Base-by-base conservation (phyloP, 202 grass and related monocot genomes). In the Musa balbisiana region DNA sequence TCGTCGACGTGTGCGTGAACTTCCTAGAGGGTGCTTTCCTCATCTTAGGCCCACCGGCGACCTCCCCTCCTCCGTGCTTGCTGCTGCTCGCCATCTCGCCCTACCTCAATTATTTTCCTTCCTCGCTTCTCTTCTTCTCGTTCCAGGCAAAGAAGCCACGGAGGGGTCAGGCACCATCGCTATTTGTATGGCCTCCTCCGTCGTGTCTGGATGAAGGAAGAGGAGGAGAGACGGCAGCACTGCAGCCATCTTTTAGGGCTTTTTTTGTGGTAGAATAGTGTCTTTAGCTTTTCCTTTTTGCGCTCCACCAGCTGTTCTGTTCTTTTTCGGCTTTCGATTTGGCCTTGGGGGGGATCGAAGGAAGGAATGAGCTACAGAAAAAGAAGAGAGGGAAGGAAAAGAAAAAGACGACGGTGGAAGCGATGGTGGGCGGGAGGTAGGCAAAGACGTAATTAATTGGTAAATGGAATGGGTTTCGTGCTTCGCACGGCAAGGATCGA, bases 1-100 rank as follows among this genome's bases (percentile, higher is more conserved):
- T 89, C 55, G 92, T 87, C 77, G 12, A 43, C 55, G 49, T 62
- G 33, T 85, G 80, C 52, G 84, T 87, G 70, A 74, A 71, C 59
- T 49, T 64, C 77, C 89, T 84, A 51, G 75, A 89, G 12, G 63
- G 11, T 69, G 56, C 10, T 24, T 75, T 79, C 23, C 3, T 3
- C 75, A 80, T 1, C 73, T 15, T 16, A 14, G 22, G 49, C 16
- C 17, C 49, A 10, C 19, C 23, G 10, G 1, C 17, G 21, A 11
- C 22, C 13, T 58, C 72, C 53, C 72, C 72, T 12, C 71, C 9
- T 67, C 12, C 70, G n/a, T 78, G 55, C 20, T 62, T 74, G 76
- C 67, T 2, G 29, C 63, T 71, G 69, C 83, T 89, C 71, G 73
- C 73, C 83, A 85, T 85, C 19, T 29, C 63, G 49, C 15, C 3